Conservation (phyloP, 345 rosid species). For the Rhizophora mangle region DNA sequence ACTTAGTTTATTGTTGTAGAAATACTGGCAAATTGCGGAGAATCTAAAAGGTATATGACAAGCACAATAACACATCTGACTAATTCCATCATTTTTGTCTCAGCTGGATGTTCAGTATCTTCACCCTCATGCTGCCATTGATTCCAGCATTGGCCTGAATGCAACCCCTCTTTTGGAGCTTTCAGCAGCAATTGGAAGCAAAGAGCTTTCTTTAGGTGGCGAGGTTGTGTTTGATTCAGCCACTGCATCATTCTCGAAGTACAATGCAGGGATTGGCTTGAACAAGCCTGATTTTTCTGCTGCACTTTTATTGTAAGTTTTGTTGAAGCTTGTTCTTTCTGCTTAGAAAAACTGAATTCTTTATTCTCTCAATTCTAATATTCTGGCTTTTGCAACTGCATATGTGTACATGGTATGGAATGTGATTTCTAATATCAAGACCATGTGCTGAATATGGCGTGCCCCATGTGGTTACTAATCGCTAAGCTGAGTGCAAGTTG, state of each 20-base stretch:
- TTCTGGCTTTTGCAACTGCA: neutral
- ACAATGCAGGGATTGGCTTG: constrained; percentile 65
- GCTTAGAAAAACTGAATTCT: neutral
- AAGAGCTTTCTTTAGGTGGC: constrained; percentile 59
- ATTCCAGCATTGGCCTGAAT: constrained; percentile 73
- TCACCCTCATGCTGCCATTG: constrained; percentile 68
- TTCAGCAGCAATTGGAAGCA: constrained; percentile 72
- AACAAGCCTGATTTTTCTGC: constrained; percentile 61
- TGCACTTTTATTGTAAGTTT: constrained; percentile 64
- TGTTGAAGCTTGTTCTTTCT: neutral
- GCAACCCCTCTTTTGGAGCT: constrained; percentile 69
- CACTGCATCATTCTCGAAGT: constrained; percentile 61
- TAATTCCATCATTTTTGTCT: constrained; percentile 9
- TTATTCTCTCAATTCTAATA: neutral
- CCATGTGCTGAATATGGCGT: too few relatives aligned
- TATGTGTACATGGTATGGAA: neutral
- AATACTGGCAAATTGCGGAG: constrained; percentile 8
- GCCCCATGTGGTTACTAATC: too few relatives aligned
- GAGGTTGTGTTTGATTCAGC: constrained; percentile 75
- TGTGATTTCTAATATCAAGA: too few relatives aligned
- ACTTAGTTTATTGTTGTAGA: too few relatives aligned
- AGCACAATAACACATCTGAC: constrained; percentile 7
- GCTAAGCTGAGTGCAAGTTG: too few relatives aligned
- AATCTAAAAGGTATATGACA: neutral
- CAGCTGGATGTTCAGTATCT: constrained; percentile 81